A percentile compares a stretch with the other conserved stretches of the same genome.
phyloP scores from a whole-genome alignment of 306 rosid species.

The Castanea mollissima region DNA sequence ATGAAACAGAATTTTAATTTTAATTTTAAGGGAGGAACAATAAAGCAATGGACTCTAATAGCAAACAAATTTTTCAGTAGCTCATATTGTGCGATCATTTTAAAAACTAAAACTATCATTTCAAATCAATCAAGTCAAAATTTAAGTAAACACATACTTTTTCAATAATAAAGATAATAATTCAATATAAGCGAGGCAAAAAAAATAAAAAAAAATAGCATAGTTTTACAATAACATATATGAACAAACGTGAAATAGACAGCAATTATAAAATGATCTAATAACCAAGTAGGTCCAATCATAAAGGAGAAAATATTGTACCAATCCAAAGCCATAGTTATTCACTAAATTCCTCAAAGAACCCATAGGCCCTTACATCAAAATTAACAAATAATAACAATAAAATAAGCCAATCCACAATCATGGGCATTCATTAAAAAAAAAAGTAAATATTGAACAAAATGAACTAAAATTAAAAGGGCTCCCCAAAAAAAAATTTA shows the following conservation, averaged over 20 bases:
- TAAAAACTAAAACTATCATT: not conserved
- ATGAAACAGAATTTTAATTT: not conserved
- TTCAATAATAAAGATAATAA: not conserved
- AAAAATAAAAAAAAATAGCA: not conserved
- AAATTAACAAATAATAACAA: not conserved
- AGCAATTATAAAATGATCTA: not conserved
- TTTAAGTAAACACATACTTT: not conserved
- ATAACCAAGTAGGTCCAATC: not conserved
- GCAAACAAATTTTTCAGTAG: not conserved
- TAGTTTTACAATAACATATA: not conserved
- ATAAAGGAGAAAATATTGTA: not conserved
- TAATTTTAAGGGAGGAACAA: not conserved
- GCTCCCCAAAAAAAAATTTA: not conserved
- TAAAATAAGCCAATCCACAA: constrained; percentile 4
- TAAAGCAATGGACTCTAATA: not conserved
- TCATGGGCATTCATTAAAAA: not conserved
- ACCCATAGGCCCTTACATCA: not conserved
- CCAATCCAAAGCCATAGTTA: constrained; percentile 13
- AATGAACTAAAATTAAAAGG: not conserved
- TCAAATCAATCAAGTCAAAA: not conserved
- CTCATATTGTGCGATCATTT: not conserved
- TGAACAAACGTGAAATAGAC: not conserved
- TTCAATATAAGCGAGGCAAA: not conserved
- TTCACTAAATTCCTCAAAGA: not conserved
- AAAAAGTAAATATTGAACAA: not conserved